phyloP scores from a whole-genome alignment of 2,329 filamentous ascomycete genomes.

The Pseudopyrenochaeta lycopersici region DNA sequence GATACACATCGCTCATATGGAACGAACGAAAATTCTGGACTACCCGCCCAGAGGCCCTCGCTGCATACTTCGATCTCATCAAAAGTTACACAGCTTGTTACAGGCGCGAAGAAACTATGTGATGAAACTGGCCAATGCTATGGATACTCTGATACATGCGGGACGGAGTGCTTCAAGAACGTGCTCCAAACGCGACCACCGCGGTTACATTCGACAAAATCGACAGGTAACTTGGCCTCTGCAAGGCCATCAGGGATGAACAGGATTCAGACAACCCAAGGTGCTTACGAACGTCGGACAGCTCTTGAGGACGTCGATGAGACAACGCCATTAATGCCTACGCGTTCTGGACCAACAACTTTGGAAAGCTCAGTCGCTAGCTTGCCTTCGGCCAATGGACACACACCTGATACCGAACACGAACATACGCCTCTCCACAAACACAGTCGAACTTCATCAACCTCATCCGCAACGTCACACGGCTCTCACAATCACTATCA shows the following conservation, averaged over 20 bases:
- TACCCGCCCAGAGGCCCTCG: conserved; percentile 46
- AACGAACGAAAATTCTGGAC: conserved; percentile 19
- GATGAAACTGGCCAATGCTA: conserved; percentile 68
- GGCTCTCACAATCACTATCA: conserved; percentile 19
- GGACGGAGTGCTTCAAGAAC: conserved; percentile 67
- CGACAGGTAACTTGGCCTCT: conserved; percentile 21
- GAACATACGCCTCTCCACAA: conserved; percentile 17
- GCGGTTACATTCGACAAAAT: conserved; percentile 31
- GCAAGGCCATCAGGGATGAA: conserved; percentile 27
- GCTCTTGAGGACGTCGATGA: conserved; percentile 43
- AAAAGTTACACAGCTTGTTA: conserved; percentile 60
- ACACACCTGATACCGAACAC: conserved; percentile 7
- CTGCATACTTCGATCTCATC: conserved; percentile 52
- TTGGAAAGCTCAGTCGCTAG: conserved; percentile 32
- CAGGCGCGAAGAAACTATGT: conserved; percentile 57
- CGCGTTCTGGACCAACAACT: conserved; percentile 33
- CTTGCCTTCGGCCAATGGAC: conserved; percentile 20
- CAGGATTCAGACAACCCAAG: conserved; percentile 34
- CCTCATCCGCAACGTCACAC: conserved; percentile 22
- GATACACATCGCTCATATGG: conserved; percentile 26
- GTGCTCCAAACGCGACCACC: conserved; percentile 49
- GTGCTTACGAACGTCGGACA: conserved; percentile 37
- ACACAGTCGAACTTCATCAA: conserved; percentile 22
- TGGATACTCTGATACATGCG: conserved; percentile 69
- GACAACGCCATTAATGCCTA: conserved; percentile 28